Evolutionary conservation across 768 basidiomycete species (phyloP), one percentile per base, ranked within the genome.

Genomic region (Tremella mesenterica): DNA sequence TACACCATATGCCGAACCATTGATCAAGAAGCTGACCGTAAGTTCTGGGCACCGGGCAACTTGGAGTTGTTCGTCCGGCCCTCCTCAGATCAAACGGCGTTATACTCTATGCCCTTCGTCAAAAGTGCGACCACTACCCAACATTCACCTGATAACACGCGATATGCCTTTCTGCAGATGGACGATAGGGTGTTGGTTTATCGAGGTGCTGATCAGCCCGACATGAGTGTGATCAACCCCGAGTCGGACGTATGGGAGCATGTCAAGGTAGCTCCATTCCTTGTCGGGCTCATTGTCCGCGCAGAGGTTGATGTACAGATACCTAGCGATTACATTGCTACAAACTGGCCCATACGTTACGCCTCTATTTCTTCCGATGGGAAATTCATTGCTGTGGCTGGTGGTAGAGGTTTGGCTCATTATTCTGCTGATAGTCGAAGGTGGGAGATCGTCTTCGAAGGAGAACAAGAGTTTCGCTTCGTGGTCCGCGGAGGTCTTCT

Each of bases 211-310:
- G 93, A 96, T 71, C 92, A 96, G 70, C 92, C 93, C 4, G 92
- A 96, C 69, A 85, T 95, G 84, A 93, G 89, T 67, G 84, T 99
- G 53, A 95, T 97, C 66, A 96, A 96, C 67, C 91, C 92, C 14
- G 91, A 93, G 70, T 88, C 88, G 3, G 92, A 96, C 65, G 92
- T 96, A 16, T 97, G 93, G 92, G 90, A 97, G 63, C 86, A 87
- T 74, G 85, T 96, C 72, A 93, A 92, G 81, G 89, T 81, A 59
- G 12, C 64, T 33, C 21, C 38, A 13, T n/a, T 38, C 44, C 43
- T 50, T 14, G 47, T 25, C 25, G 1, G 30, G 18, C 18, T 48
- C 47, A 48, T 5, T 30, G 16, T 13, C 26, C n/a, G 9, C 36
- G n/a, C 41, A n/a, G 27, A 41, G 18, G 26, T 10, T 33, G 53